Evolutionary conservation across 169 alveolate genomes (phyloP), one percentile per base, ranked within the genome.

Genomic region (Cyclospora cayetanensis): DNA sequence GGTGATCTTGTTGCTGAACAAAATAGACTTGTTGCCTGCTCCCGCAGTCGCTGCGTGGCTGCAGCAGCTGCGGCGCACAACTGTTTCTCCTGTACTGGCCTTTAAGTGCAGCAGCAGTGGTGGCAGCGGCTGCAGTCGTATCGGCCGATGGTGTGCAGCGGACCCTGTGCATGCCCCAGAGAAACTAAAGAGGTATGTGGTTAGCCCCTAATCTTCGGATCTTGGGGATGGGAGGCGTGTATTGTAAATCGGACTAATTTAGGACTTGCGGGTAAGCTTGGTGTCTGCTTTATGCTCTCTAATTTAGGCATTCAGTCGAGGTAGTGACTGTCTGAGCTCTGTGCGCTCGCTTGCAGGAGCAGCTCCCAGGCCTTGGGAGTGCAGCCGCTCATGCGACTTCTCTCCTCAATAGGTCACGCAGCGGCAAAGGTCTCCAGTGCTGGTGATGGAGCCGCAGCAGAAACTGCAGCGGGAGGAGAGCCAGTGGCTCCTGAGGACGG

Each of bases 11-110:
- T 96, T 98, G 55, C 91, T 98, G 76, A 98, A 97, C 93, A 98
- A 98, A 91, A 96, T 98, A 12, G 99, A 98, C 93, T 94, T 98
- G 90, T 97, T 98, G 34, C 99, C 99, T n/a, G 94, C 96, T 34
- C 95, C 96, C 37, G 95, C 94, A 18, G 96, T 91, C 4, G 90
- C 70, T 35, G 90, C 92, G 41, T 96, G 96, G 96, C 76, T 93
- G 63, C 68, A 46, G 74, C 85, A 90, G 18, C 89, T 95, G 90
- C 84, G 90, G 76, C 90, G 82, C 53, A 41, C 60, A 39, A 35
- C 83, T 7, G 94, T 53, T 72, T 87, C 52, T 18, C 96, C 96
- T 46, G 93, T 92, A 53, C 82, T 94, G 76, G 90, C 86, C 42
- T 93, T 90, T 76, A 90, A 90, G 76, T 60, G 93, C 90, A 80